phyloP scores from a whole-genome alignment of 1,284 basidiomycete species.

The Moesziomyces sp. region DNA sequence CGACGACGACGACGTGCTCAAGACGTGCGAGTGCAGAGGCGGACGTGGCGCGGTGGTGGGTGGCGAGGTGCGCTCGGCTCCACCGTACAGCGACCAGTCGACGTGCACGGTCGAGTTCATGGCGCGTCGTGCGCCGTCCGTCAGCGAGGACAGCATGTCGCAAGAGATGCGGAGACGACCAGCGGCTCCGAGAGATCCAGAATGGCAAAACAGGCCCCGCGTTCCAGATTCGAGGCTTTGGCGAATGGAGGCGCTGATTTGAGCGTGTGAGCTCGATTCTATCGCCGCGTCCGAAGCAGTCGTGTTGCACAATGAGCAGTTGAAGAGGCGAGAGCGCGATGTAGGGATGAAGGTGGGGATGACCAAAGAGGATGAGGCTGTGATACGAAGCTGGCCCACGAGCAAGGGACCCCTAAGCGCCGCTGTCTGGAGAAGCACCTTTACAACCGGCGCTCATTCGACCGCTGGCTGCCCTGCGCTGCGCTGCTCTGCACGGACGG shows the following conservation, averaged over 20 bases:
- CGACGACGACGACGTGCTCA: slow-evolving; percentile 11
- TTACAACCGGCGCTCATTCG: not conserved
- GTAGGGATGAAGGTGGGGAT: too few species aligned
- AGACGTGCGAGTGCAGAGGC: slow-evolving; percentile 4
- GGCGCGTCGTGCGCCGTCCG: slow-evolving; percentile 13
- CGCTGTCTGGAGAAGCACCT: not conserved
- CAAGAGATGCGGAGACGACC: slow-evolving; percentile 1
- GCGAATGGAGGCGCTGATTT: too few species aligned
- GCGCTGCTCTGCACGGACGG: slow-evolving; percentile 18
- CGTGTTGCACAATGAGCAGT: too few species aligned
- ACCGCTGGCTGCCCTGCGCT: not conserved
- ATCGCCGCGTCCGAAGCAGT: too few species aligned
- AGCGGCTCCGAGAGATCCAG: not conserved
- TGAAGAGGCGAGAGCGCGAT: too few species aligned
- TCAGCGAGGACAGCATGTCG: slow-evolving; percentile 21
- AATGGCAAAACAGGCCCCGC: too few species aligned
- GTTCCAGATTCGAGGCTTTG: too few species aligned
- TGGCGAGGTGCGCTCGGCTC: slow-evolving; percentile 50
- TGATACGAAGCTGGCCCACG: too few species aligned
- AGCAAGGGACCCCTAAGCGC: too few species aligned
- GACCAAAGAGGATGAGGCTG: too few species aligned
- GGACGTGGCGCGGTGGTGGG: slow-evolving; percentile 18
- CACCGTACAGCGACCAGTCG: slow-evolving; percentile 67
- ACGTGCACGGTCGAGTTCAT: slow-evolving; percentile 56
- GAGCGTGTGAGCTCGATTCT: too few species aligned